phyloP scores from a whole-genome alignment of 768 basidiomycete species.

The Trametes cingulata region DNA sequence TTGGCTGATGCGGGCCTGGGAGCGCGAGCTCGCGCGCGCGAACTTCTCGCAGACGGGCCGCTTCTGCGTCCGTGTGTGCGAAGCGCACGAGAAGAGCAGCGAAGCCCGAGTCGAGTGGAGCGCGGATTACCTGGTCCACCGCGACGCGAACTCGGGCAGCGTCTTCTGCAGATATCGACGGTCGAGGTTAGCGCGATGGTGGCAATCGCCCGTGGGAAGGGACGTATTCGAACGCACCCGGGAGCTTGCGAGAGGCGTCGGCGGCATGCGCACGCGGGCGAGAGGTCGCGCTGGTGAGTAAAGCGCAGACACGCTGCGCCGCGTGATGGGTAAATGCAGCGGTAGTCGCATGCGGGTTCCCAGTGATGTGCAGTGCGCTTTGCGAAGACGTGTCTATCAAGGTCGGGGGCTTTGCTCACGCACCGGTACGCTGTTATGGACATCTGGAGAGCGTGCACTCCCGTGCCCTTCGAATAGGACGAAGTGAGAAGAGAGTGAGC shows the following conservation, averaged over 20 bases:
- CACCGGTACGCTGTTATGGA: neutral
- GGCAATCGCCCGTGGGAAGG: neutral
- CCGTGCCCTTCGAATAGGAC: too few relatives aligned
- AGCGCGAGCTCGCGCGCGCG: neutral
- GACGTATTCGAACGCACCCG: neutral
- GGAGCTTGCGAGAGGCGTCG: neutral
- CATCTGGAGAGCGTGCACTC: too few relatives aligned
- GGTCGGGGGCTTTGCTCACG: neutral
- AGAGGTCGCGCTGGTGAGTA: neutral
- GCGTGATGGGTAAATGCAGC: conserved; percentile 7
- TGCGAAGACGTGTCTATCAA: neutral
- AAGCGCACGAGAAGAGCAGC: too few relatives aligned
- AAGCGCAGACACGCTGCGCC: conserved; percentile 3
- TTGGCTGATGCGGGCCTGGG: conserved; percentile 5
- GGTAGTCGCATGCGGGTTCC: neutral
- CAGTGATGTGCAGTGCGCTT: neutral
- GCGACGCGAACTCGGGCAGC: neutral
- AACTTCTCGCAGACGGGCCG: neutral
- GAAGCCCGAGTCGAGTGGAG: neutral
- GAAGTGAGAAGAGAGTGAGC: neutral
- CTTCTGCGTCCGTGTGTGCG: neutral
- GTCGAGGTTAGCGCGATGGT: neutral
- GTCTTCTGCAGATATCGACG: neutral
- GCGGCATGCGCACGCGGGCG: neutral
- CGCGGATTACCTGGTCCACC: neutral